These are phyloP conservation scores for Melianthus villosus DNA, from an alignment of 441 rosid genomes.

Conservation along the genomic window DNA sequence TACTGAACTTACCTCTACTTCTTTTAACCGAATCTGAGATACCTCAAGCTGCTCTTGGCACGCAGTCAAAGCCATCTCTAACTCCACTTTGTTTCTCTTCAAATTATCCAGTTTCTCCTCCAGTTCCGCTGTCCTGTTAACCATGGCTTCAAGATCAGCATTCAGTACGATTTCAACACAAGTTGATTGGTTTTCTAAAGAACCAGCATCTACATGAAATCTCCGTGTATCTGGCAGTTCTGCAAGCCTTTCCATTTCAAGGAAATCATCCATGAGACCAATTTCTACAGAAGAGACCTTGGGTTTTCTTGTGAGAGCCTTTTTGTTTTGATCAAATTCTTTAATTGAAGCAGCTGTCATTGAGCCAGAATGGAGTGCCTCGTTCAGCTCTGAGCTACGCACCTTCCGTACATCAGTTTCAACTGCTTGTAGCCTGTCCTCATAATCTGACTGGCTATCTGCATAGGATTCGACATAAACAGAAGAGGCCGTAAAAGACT, in stretches of 20 bases:
- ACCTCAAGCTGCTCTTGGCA: slow-evolving; percentile 25
- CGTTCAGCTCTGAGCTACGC: slow-evolving; percentile 12
- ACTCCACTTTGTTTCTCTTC: slow-evolving; percentile 39
- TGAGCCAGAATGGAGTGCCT: slow-evolving; percentile 31
- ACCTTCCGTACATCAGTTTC: slow-evolving; percentile 26
- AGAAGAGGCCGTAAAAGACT: slow-evolving; percentile 25
- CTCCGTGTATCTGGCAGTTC: slow-evolving; percentile 34
- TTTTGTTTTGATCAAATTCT: slow-evolving; percentile 22
- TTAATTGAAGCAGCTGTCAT: slow-evolving; percentile 35
- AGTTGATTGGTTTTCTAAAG: slow-evolving; percentile 16
- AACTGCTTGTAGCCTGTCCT: slow-evolving; percentile 29
- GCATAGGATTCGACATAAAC: slow-evolving; percentile 32
- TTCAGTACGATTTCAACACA: slow-evolving; percentile 17
- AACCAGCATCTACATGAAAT: slow-evolving; percentile 17
- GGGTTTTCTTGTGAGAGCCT: slow-evolving; percentile 18
- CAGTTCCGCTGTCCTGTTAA: slow-evolving; percentile 33
- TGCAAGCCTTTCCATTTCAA: slow-evolving; percentile 88
- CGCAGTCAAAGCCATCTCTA: slow-evolving; percentile 29
- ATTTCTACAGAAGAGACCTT: slow-evolving; percentile 34
- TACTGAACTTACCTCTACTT: slow-evolving; percentile 22
- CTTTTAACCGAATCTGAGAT: slow-evolving; percentile 22
- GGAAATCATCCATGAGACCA: slow-evolving; percentile 82
- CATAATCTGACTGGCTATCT: slow-evolving; percentile 53
- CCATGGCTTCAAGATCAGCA: slow-evolving; percentile 32
- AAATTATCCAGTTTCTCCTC: slow-evolving; percentile 42